Evolutionary conservation across 2,329 filamentous ascomycete species (phyloP).

Genomic region (Fonsecaea pugnacius): DNA sequence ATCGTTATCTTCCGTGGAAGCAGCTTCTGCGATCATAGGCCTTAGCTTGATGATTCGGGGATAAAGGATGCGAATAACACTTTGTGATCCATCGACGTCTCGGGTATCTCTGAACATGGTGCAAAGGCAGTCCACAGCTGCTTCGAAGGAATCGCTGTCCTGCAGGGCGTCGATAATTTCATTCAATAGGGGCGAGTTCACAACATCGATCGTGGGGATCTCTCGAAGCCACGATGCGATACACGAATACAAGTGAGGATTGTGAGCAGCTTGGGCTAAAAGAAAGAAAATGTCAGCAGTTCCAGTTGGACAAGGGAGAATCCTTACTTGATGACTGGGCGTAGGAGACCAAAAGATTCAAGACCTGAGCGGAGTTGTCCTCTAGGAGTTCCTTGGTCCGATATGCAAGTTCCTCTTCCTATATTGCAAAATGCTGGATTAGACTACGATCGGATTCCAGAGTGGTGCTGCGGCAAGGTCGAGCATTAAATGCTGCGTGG

Average conservation of each 20-base stretch:
- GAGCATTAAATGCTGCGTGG: constrained; percentile 49
- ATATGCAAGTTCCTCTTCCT: constrained; percentile 92
- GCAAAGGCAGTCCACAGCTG: constrained; percentile 89
- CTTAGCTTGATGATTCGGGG: constrained; percentile 77
- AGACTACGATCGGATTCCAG: constrained; percentile 52
- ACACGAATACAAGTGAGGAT: constrained; percentile 90
- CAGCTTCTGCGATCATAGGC: constrained; percentile 74
- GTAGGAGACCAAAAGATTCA: constrained; percentile 86
- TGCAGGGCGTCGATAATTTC: constrained; percentile 78
- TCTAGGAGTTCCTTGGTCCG: constrained; percentile 88
- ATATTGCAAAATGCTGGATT: constrained; percentile 54
- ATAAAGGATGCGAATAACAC: constrained; percentile 79
- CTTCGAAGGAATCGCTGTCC: constrained; percentile 77
- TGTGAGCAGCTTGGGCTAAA: constrained; percentile 74
- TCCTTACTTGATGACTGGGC: constrained; percentile 82
- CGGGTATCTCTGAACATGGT: constrained; percentile 88
- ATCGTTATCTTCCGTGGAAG: constrained; percentile 81
- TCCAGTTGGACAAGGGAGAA: constrained; percentile 31
- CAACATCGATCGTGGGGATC: constrained; percentile 80
- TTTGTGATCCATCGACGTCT: constrained; percentile 87
- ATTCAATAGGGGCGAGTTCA: constrained; percentile 82
- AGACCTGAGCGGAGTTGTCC: constrained; percentile 86
- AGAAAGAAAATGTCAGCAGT: constrained; percentile 36
- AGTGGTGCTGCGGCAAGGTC: constrained; percentile 51
- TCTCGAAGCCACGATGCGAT: constrained; percentile 97